Conservation (phyloP, 441 rosid species). For the Syzygium syzygioides region DNA sequence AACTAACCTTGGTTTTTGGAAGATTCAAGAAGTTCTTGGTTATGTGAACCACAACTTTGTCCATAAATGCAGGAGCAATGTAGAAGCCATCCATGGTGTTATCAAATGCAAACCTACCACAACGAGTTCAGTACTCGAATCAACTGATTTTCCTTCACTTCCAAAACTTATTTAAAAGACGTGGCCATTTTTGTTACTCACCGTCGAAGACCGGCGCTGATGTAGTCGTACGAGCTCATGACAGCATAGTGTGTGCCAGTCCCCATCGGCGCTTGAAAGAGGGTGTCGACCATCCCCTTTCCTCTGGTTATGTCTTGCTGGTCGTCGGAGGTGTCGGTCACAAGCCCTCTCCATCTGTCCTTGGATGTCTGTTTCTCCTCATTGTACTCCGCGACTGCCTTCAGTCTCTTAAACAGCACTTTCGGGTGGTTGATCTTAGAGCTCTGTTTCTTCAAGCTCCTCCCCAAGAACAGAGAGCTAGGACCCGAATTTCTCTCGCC, state of each 20-base stretch:
- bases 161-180: not conserved
- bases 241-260: slow-evolving; percentile 10
- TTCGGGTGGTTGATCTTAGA: not conserved
- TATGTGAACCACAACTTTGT: slow-evolving; percentile 9
- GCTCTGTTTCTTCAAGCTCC: not conserved
- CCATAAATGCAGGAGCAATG: slow-evolving; percentile 15
- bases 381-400: not conserved
- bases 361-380: slow-evolving; percentile 1
- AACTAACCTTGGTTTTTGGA: slow-evolving; percentile 2
- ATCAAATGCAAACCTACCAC: not conserved
- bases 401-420: not conserved
- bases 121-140: not conserved
- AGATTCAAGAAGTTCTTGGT: slow-evolving; percentile 14
- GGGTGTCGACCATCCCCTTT: slow-evolving; percentile 11
- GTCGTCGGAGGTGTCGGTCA: not conserved
- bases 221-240: slow-evolving; percentile 7
- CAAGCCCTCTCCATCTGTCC: slow-evolving; percentile 8
- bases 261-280: slow-evolving; percentile 9
- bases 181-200: not conserved
- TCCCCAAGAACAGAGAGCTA: not conserved
- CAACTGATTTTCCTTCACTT: not conserved
- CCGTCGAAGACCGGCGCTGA: slow-evolving; percentile 4
- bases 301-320: slow-evolving; percentile 17
- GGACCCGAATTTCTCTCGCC: not conserved
- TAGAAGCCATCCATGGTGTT: slow-evolving; percentile 7